A percentile compares a stretch with the other conserved stretches of the same genome.
Conservation (phyloP, 805 yeast species). For the Myxozyma nipponensis region DNA sequence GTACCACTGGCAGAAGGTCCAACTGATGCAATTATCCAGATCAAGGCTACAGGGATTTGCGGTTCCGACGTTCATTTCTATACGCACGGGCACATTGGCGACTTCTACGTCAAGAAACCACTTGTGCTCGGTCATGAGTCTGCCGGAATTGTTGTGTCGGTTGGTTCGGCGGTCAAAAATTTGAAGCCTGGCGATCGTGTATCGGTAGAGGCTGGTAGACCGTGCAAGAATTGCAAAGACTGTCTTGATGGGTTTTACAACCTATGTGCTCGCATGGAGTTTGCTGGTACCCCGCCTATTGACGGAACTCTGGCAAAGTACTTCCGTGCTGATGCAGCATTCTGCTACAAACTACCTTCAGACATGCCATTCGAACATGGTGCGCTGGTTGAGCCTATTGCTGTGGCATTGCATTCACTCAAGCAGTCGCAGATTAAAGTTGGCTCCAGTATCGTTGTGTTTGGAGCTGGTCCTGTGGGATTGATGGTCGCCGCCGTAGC, state of each 20-base stretch:
- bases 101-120: conserved; percentile 46
- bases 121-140: conserved; percentile 55
- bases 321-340: conserved; percentile 42
- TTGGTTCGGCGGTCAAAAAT: conserved; percentile 46
- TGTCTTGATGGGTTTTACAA: conserved; percentile 52
- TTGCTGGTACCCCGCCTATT: conserved; percentile 54
- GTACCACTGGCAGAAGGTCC: conserved; percentile 35
- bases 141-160: conserved; percentile 44
- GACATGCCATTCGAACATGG: conserved; percentile 44
- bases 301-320: conserved; percentile 56
- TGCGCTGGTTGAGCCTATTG: conserved; percentile 55
- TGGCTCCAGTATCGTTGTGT: conserved; percentile 46
- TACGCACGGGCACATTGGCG: conserved; percentile 49
- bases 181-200: conserved; percentile 55
- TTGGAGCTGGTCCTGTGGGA: conserved; percentile 56
- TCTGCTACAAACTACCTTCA: conserved; percentile 43
- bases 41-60: conserved; percentile 51
- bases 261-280: conserved; percentile 48
- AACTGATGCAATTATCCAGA: conserved; percentile 18
- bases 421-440: conserved; percentile 40
- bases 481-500: conserved; percentile 47
- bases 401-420: conserved; percentile 59
- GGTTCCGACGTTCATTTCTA: conserved; percentile 61
- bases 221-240: conserved; percentile 50
- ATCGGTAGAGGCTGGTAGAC: conserved; percentile 59